Evolutionary conservation across 805 yeast genomes (phyloP), one percentile per base, ranked within the genome.

Genomic region (Kazachstania kunashirensis): DNA sequence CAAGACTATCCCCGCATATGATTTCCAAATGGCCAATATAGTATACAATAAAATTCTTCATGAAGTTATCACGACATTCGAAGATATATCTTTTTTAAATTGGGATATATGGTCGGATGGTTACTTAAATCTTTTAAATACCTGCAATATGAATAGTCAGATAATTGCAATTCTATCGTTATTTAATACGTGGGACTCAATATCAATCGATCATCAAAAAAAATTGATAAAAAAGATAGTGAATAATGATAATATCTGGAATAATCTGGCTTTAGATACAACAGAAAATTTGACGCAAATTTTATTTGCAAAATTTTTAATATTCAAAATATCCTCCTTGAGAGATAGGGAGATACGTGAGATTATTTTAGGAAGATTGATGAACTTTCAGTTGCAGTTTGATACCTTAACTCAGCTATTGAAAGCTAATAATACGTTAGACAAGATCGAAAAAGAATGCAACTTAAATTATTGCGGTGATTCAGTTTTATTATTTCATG

Each of bases 101-200:
- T 58, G 62, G 63, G 33, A 42, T 9, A 19, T 16, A 10, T 58
- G 62, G 62, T 31, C 38, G 8, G 23, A 31, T 2, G 60, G 60
- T 3, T 37, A 50, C 2, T 26, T 48, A 10, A 46, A 45, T 31
- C 45, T 55, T 48, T 23, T 57, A 12, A 49, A 39, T 31, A 57
- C 62, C 1, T 37, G 45, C 14, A 46, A 47, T 33, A 41, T 37
- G 18, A 50, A 53, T 27, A 44, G 49, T 21, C 61, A 57, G 40
- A 39, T 39, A 3, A 45, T 44, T 18, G 50, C 53, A 6, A 30
- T 55, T 2, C 19, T 50, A 3, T 46, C 49, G 17, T 34, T 57
- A 9, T 57, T 58, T 35, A 58, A 58, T 37, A 40, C 45, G 7
- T 57, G 62, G 62, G 34, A 37, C 4, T 29, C 28, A 20, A 36